Conservation (phyloP, 2,329 filamentous ascomycete genomes). For the Ophiocordyceps australis region DNA sequence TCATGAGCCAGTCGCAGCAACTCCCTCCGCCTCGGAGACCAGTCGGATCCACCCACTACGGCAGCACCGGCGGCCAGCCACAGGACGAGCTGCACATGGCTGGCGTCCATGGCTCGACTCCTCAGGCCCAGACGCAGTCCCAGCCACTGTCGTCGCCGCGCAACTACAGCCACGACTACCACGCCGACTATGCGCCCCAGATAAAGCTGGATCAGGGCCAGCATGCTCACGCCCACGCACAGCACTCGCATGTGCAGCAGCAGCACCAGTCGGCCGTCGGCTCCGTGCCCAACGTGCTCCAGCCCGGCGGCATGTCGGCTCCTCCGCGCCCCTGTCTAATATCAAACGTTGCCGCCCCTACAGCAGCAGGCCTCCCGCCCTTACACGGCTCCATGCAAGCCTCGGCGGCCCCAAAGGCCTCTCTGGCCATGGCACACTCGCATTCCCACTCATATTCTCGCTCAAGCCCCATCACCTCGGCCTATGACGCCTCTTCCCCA, state of each 20-base stretch:
- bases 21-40: conserved; percentile 13
- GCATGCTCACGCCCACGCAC: conserved; percentile 16
- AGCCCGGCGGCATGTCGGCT: conserved; percentile 29
- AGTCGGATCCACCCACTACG: conserved; percentile 5
- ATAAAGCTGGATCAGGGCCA: conserved; percentile 28
- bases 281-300: conserved; percentile 37
- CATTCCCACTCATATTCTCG: conserved; percentile 69
- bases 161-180: too few relatives aligned
- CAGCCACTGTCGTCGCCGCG: conserved; percentile 19
- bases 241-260: conserved; percentile 6
- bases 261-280: conserved; percentile 19
- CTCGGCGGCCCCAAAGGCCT: conserved; percentile 44
- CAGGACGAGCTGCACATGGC: conserved; percentile 39
- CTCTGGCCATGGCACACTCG: conserved; percentile 42
- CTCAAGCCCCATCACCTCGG: conserved; percentile 56
- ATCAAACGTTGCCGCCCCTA: conserved; percentile 24
- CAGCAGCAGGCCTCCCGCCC: conserved; percentile 16
- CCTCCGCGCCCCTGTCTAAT: conserved; percentile 23
- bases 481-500: conserved; percentile 31
- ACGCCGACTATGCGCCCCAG: conserved; percentile 30
- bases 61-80: conserved; percentile 10
- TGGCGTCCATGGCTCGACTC: conserved; percentile 18
- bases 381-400: conserved; percentile 35
- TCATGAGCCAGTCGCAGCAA: conserved; percentile 23
- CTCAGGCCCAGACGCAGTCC: conserved; percentile 19